Conservation (phyloP, 2,329 filamentous ascomycete genomes). For the Torrubiella hemipterigena region DNA sequence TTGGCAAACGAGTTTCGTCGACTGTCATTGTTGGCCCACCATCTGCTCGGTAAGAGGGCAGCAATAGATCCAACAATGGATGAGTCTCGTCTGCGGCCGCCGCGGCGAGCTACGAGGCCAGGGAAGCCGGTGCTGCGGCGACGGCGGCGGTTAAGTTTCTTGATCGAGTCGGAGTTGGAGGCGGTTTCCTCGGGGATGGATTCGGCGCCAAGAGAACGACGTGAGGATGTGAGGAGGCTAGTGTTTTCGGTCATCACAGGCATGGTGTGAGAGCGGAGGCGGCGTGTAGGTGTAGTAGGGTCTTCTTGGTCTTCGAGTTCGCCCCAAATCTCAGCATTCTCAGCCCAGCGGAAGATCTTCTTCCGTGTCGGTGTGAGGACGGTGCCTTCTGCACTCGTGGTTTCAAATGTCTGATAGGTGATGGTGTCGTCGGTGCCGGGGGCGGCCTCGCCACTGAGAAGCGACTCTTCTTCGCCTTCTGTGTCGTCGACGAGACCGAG, state of each 20-base stretch:
- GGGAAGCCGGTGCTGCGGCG: slow-evolving; percentile 51
- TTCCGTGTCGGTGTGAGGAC: slow-evolving; percentile 28
- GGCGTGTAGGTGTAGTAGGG: slow-evolving; percentile 24
- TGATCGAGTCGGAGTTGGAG: slow-evolving; percentile 17
- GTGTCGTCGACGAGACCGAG: slow-evolving; percentile 68
- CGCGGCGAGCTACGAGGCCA: slow-evolving; percentile 42
- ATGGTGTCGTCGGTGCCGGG: slow-evolving; percentile 25
- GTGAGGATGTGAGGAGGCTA: slow-evolving; percentile 23
- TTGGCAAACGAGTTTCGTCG: too few species aligned
- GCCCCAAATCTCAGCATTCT: slow-evolving; percentile 75
- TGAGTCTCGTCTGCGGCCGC: slow-evolving; percentile 24
- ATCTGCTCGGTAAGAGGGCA: too few species aligned
- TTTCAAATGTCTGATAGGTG: slow-evolving; percentile 36
- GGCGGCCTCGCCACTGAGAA: slow-evolving; percentile 34
- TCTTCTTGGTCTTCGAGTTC: slow-evolving; percentile 67
- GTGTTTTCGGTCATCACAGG: slow-evolving; percentile 27
- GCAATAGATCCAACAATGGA: slow-evolving; percentile 35
- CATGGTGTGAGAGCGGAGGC: slow-evolving; percentile 36
- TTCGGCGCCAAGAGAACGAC: slow-evolving; percentile 18
- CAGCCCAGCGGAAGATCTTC: slow-evolving; percentile 44
- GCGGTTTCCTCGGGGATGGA: slow-evolving; percentile 15
- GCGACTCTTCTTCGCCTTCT: slow-evolving; percentile 45
- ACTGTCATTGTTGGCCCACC: too few species aligned
- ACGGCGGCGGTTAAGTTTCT: slow-evolving; percentile 24
- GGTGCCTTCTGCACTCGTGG: slow-evolving; percentile 22